Base-by-base conservation (phyloP, 225 moss, liverwort and hornwort species). In the Pseudoscleropodium purum region DNA sequence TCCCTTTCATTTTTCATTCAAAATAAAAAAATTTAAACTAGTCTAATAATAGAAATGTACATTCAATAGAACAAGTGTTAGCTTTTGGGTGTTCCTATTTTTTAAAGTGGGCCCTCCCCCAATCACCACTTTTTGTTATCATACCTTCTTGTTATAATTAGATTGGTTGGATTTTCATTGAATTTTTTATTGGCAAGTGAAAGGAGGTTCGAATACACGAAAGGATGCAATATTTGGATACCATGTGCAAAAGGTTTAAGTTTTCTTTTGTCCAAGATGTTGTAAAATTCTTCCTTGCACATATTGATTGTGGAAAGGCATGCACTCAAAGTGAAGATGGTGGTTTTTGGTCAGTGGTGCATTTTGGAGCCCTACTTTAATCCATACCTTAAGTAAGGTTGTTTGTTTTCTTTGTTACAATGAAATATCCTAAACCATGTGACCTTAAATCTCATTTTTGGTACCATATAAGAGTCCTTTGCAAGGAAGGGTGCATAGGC, bases 341-440 rank as follows among this genome's bases (percentile, higher is more conserved):
- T 6, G 0, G 0, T 23, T 69, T 69, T n/a, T 0, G 1, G 4
- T n/a, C 1, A 13, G 7, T 69, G 7, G 3, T 6, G 12, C 68
- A 21, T 68, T 57, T 57, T 8, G 21, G 21, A 7, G 20, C 21
- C 59, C 24, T 59, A 59, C 59, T 4, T 23, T 59, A 59, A 59
- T 59, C 24, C 10, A 23, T 59, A 9, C 4, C 4, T 59, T 59
- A 23, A 10, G 4, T 23, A 23, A 11, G 10, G 4, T 21, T 59
- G 23, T 59, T 21, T 59, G 59, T 59, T 59, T 56, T 56, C 5
- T 54, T 54, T 56, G 3, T 19, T 56, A 56, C 19, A 18, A 21
- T 3, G 4, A 59, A 18, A 59, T 23, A 2, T 19, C 8, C 19
- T 18, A 19, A 3, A 56, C 19, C 20, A 57, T 21, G 2, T 21